phyloP scores from a whole-genome alignment of 352 stramenopile genomes.

The Phytophthora agathidicida region DNA sequence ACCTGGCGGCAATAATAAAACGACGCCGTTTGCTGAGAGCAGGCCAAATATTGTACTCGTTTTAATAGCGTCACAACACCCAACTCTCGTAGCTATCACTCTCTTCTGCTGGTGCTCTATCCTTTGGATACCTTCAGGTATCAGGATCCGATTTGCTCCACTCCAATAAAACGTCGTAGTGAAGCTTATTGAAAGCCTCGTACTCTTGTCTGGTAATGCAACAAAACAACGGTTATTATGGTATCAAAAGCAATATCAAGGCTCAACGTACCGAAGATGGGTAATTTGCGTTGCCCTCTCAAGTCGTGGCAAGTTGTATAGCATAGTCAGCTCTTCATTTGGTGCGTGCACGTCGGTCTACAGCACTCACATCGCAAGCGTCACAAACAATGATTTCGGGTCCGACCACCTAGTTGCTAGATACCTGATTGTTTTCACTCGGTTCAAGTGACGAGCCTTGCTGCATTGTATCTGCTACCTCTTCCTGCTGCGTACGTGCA shows the following conservation, averaged over 20 bases:
- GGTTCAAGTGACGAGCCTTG: background rate
- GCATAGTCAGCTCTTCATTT: constrained; percentile 12
- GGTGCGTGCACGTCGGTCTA: constrained; percentile 6
- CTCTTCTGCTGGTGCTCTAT: background rate
- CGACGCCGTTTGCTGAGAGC: background rate
- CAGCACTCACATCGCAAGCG: background rate
- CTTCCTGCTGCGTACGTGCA: constrained; percentile 14
- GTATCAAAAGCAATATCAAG: background rate
- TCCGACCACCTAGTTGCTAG: background rate
- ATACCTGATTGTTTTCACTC: constrained; percentile 23
- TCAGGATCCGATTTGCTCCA: constrained; percentile 48
- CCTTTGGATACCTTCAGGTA: constrained; percentile 5
- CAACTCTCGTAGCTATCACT: background rate
- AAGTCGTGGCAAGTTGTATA: constrained; percentile 28
- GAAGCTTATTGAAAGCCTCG: constrained; percentile 47
- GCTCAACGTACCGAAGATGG: constrained; percentile 33
- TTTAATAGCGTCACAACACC: background rate
- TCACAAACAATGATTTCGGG: constrained; percentile 6
- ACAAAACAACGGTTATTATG: constrained; percentile 4
- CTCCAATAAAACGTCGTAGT: constrained; percentile 51
- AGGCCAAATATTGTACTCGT: constrained; percentile 15
- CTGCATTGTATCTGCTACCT: background rate
- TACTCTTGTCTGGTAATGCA: constrained; percentile 44
- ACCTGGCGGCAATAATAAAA: constrained; percentile 11
- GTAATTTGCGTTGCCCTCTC: constrained; percentile 39